phyloP scores from a whole-genome alignment of 306 rosid species.

The Morella rubra region DNA sequence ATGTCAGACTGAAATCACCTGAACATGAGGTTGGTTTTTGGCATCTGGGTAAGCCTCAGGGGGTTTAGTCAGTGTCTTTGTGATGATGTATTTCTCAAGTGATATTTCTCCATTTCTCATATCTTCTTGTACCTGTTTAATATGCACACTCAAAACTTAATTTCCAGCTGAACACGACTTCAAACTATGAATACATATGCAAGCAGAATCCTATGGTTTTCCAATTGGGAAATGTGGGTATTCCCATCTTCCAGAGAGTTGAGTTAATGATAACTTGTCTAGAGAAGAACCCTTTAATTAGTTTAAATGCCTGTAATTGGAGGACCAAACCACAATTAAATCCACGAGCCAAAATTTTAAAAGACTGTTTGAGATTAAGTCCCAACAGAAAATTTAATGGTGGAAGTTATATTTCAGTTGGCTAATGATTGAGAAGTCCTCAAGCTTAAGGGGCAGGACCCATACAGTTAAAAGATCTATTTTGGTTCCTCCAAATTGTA shows the following conservation, averaged over 20 bases:
- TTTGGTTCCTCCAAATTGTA: background rate
- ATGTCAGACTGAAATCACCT: conserved; percentile 49
- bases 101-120: conserved; percentile 82
- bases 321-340: background rate
- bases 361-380: too few relatives aligned
- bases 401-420: background rate
- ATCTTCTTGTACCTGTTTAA: conserved; percentile 83
- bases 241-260: background rate
- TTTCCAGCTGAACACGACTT: conserved; percentile 21
- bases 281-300: background rate
- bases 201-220: background rate
- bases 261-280: background rate
- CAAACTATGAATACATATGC: conserved; percentile 1
- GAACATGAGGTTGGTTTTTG: conserved; percentile 97
- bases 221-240: background rate
- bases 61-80: conserved; percentile 89
- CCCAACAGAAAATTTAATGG: background rate
- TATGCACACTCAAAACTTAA: conserved; percentile 16
- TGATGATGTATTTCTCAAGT: conserved; percentile 86
- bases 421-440: background rate
- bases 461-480: background rate
- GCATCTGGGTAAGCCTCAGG: conserved; percentile 97
- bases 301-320: background rate
- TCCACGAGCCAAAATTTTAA: background rate
- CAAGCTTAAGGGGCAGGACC: background rate